Evolutionary conservation across 768 basidiomycete species (phyloP), one percentile per base, ranked within the genome.

Genomic region (Dacryopinax primogenitus): DNA sequence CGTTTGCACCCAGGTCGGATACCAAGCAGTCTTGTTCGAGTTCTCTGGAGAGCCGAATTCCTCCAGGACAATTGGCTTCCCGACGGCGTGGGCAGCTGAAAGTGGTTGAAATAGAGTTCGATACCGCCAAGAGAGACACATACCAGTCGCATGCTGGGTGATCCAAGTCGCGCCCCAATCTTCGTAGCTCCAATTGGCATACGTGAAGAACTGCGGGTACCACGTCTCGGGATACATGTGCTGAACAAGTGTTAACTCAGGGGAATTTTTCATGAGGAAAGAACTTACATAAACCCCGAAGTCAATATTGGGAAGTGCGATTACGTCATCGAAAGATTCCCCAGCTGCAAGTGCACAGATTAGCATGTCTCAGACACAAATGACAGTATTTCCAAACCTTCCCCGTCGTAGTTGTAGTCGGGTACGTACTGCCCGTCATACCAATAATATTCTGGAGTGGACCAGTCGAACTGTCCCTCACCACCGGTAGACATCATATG

Each of bases 361-460:
- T 23, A 47, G n/a, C n/a, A 7, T 39, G 4, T 9, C 2, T 33
- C 11, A 26, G 9, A 34, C 23, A 41, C n/a, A 23, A 16, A 61
- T 7, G 32, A 61, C 28, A 1, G 15, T 16, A 15, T 30, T 37
- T n/a, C 64, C 65, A 2, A 33, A 81, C 80, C 80, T 78, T 81
- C 76, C 0, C 83, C 82, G 62, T 84, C 80, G 73, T 79, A 83
- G 68, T 83, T 83, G 69, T 81, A 82, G 66, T 84, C 82, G 33
- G 78, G 78, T 62, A 77, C 73, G 12, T 78, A 76, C 2, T 72
- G 70, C 1, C 79, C 78, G 68, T 82, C 73, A 65, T 71, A 74
- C 79, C 79, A 82, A 66, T 58, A 58, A 6, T 13, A 30, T 21
- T 58, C 13, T 6, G 51, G 74, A n/a, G 77, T 69, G 47, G 76